Evolutionary conservation across 2,329 filamentous ascomycete species (phyloP).

Genomic region (Xylaria sp.): DNA sequence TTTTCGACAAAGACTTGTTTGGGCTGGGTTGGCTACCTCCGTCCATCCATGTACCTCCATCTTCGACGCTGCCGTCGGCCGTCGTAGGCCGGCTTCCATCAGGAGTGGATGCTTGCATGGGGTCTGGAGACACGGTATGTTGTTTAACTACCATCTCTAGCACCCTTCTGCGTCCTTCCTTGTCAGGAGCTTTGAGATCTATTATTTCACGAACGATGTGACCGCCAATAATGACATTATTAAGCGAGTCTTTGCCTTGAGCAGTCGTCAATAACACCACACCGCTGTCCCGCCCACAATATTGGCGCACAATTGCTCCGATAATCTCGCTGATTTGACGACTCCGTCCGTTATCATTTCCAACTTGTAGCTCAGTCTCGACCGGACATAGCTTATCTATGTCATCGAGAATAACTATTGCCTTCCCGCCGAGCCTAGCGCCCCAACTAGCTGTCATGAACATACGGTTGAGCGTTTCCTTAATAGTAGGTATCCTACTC

Average conservation of each 20-base stretch:
- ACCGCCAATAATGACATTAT: conserved; percentile 89
- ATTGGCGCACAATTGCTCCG: conserved; percentile 83
- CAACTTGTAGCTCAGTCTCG: conserved; percentile 93
- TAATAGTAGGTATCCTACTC: conserved; percentile 87
- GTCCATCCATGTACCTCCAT: conserved; percentile 78
- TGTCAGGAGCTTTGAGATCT: conserved; percentile 88
- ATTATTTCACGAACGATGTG: conserved; percentile 94
- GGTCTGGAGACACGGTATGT: conserved; percentile 57
- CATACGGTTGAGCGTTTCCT: conserved; percentile 83
- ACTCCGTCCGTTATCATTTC: conserved; percentile 92
- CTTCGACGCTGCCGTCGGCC: conserved; percentile 65
- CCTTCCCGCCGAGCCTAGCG: conserved; percentile 82
- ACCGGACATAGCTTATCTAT: conserved; percentile 91
- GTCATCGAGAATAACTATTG: conserved; percentile 90
- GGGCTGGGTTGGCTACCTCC: conserved; percentile 69
- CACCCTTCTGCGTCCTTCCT: conserved; percentile 85
- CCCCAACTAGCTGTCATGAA: conserved; percentile 95
- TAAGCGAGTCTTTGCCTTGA: conserved; percentile 90
- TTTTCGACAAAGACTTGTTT: conserved; percentile 47
- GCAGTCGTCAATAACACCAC: conserved; percentile 91
- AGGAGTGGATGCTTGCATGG: conserved; percentile 51
- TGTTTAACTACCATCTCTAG: conserved; percentile 80
- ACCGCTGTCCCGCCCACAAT: conserved; percentile 80
- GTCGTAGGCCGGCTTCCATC: conserved; percentile 67
- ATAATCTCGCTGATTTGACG: conserved; percentile 92